Conservation (phyloP, 2,329 filamentous ascomycete genomes). For the Xylaria digitata region DNA sequence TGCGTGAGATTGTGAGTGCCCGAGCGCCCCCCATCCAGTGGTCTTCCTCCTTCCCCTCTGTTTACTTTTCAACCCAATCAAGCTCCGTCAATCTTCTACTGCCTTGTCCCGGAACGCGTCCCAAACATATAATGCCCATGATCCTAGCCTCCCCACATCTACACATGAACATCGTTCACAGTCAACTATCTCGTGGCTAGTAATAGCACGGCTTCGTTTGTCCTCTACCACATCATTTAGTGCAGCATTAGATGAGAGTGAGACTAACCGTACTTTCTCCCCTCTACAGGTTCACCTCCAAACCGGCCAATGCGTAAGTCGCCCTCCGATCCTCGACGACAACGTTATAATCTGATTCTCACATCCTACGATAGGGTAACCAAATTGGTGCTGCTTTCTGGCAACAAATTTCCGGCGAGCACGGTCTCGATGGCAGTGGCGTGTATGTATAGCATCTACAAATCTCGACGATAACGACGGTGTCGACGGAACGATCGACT, state of each 20-base stretch:
- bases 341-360: constrained; percentile 36
- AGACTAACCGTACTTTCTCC: constrained; percentile 21
- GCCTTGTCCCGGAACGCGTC: constrained; percentile 51
- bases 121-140: background rate
- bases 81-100: constrained; percentile 27
- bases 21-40: constrained; percentile 55
- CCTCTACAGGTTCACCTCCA: constrained; percentile 92
- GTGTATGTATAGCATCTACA: constrained; percentile 70
- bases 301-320: constrained; percentile 98
- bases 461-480: background rate
- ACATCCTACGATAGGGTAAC: constrained; percentile 80
- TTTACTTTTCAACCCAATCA: constrained; percentile 42
- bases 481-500: constrained; percentile 36
- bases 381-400: constrained; percentile 99
- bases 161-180: constrained; percentile 36
- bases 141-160: constrained; percentile 40
- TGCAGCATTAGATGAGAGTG: constrained; percentile 1
- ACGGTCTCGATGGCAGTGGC: constrained; percentile 97
- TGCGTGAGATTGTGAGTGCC: constrained; percentile 78
- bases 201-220: constrained; percentile 2
- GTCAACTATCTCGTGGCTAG: background rate
- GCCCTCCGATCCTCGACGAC: constrained; percentile 44
- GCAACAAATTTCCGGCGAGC: constrained; percentile 88
- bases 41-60: constrained; percentile 33
- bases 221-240: background rate